Evolutionary conservation across 352 stramenopile species (phyloP).

Genomic region (Pythium oligandrum): DNA sequence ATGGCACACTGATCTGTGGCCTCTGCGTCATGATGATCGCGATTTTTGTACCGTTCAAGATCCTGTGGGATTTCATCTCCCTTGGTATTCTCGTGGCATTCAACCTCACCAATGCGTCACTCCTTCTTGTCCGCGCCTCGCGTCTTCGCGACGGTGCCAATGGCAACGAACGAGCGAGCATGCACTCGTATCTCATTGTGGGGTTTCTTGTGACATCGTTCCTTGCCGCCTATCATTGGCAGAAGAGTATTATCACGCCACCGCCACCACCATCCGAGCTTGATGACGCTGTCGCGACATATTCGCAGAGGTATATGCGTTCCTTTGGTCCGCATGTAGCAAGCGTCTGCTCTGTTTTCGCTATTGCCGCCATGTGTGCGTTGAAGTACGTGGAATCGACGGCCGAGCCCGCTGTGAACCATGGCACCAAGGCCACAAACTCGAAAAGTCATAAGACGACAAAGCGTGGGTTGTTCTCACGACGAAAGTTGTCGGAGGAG

Average conservation of each 20-base stretch:
- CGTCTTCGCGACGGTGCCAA: conserved; percentile 18
- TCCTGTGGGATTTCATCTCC: conserved; percentile 90
- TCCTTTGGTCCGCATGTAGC: conserved; percentile 38
- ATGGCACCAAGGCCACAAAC: too few relatives aligned
- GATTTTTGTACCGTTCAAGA: conserved; percentile 77
- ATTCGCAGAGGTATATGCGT: conserved; percentile 56
- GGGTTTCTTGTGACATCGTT: conserved; percentile 56
- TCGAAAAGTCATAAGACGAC: too few relatives aligned
- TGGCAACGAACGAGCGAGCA: conserved; percentile 4
- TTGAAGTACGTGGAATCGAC: conserved; percentile 41
- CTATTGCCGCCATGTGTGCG: conserved; percentile 44
- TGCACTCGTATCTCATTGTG: conserved; percentile 36
- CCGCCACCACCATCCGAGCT: conserved; percentile 18
- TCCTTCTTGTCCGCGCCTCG: conserved; percentile 58
- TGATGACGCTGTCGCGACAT: conserved; percentile 12
- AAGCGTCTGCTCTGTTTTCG: conserved; percentile 42
- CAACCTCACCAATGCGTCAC: conserved; percentile 85
- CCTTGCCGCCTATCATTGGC: conserved; percentile 65
- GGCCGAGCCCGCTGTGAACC: neutral
- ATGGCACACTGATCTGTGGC: conserved; percentile 57
- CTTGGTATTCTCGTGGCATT: conserved; percentile 88
- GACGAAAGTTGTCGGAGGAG: too few relatives aligned
- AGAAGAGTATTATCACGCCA: conserved; percentile 53
- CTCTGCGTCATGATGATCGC: conserved; percentile 46
- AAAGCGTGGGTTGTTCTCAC: neutral